These are phyloP conservation scores for Exophiala dermatitidis DNA, from an alignment of 2,329 filamentous ascomycete genomes.

Conservation along the genomic window DNA sequence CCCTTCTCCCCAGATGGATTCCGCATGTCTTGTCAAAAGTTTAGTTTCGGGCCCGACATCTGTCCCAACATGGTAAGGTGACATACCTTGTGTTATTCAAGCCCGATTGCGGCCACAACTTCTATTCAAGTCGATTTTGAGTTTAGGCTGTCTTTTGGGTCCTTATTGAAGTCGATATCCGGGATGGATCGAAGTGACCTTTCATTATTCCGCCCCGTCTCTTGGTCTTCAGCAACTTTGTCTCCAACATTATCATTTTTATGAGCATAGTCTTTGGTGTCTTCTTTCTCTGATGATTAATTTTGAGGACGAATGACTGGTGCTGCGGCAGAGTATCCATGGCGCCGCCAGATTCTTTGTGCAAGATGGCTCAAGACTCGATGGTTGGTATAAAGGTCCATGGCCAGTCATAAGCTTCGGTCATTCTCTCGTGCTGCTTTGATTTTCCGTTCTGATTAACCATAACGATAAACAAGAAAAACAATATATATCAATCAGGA, in stretches of 20 bases:
- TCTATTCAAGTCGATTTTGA: slow-evolving; percentile 14
- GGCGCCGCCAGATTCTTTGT: slow-evolving; percentile 9
- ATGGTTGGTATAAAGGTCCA: not conserved
- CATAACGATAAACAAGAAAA: not conserved
- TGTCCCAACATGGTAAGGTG: slow-evolving; percentile 9
- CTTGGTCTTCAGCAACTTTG: slow-evolving; percentile 4
- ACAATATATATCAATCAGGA: not conserved
- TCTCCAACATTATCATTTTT: slow-evolving; percentile 7
- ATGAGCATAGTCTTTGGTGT: slow-evolving; percentile 3
- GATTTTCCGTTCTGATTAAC: too few species aligned
- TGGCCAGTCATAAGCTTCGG: not conserved
- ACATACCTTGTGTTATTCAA: slow-evolving; percentile 4
- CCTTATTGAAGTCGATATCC: slow-evolving; percentile 14
- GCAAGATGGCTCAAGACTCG: not conserved
- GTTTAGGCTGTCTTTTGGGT: not conserved
- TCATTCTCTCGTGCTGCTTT: not conserved
- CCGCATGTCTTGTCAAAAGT: not conserved
- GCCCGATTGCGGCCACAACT: slow-evolving; percentile 3
- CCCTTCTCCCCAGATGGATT: not conserved
- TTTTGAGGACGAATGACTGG: not conserved
- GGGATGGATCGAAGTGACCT: not conserved
- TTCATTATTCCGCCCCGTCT: slow-evolving; percentile 1
- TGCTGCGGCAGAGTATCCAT: not conserved
- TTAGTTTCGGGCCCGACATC: not conserved
- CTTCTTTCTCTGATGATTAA: slow-evolving; percentile 4